Conservation (phyloP, 495 filamentous ascomycete species). For the Talaromyces stipitatus region DNA sequence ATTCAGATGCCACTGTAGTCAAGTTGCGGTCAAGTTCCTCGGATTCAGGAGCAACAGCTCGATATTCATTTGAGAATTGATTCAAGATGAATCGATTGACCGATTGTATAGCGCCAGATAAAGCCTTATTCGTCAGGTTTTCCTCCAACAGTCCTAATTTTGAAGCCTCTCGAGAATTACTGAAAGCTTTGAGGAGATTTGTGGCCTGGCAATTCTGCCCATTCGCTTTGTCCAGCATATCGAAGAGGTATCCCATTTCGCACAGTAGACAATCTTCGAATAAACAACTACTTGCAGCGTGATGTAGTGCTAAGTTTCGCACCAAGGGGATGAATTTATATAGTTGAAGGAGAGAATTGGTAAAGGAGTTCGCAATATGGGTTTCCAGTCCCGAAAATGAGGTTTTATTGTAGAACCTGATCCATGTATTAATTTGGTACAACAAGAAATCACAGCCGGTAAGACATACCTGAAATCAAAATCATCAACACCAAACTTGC, state of each 20-base stretch:
- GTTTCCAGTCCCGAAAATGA: slow-evolving; percentile 86
- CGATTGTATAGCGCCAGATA: slow-evolving; percentile 68
- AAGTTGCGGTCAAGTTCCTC: slow-evolving; percentile 52
- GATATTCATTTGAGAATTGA: slow-evolving; percentile 63
- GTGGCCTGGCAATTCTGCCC: slow-evolving; percentile 95
- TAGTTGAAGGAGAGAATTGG: slow-evolving; percentile 87
- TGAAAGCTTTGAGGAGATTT: slow-evolving; percentile 85
- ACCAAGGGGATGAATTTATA: slow-evolving; percentile 83
- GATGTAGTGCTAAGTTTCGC: slow-evolving; percentile 83
- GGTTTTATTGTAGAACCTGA: slow-evolving; percentile 87
- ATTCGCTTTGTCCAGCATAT: slow-evolving; percentile 94
- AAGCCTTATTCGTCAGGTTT: slow-evolving; percentile 56
- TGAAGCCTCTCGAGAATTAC: slow-evolving; percentile 64
- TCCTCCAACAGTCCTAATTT: slow-evolving; percentile 76
- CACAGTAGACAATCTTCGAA: slow-evolving; percentile 81
- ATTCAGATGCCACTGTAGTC: slow-evolving; percentile 45
- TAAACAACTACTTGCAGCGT: slow-evolving; percentile 76
- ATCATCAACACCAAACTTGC: slow-evolving; percentile 93
- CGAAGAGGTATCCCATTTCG: slow-evolving; percentile 91
- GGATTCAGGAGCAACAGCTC: slow-evolving; percentile 48
- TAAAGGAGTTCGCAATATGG: slow-evolving; percentile 92
- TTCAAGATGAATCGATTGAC: slow-evolving; percentile 71
- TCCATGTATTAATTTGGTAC: slow-evolving; percentile 5
- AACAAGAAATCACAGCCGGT: not conserved
- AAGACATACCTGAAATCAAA: slow-evolving; percentile 82